Evolutionary conservation across 208 protist genomes (phyloP), one percentile per base, ranked within the genome.

Genomic region (Leishmania martiniquensis): DNA sequence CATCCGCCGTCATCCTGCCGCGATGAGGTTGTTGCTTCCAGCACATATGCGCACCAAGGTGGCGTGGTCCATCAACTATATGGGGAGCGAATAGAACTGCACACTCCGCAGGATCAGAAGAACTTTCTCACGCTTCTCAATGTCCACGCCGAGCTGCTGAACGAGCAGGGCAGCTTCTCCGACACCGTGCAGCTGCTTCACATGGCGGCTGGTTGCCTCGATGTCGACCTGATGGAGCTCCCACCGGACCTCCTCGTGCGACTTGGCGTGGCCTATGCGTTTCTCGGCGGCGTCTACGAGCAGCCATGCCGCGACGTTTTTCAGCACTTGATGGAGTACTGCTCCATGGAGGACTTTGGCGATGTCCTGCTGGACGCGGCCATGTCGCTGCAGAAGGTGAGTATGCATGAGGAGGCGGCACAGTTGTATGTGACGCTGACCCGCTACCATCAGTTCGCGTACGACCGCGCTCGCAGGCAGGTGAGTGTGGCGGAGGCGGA

Each of bases 111-210:
- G 39, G 81, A 82, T 42, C 91, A 91, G 71, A 85, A 85, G 47
- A 92, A 94, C 77, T 96, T 97, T 76, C 84, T 97, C 44, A 97
- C 89, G 12, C 83, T 97, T 62, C 74, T 97, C 60, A 97, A 97
- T 81, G 92, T 97, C 4, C 91, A 96, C 69, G 82, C 92, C 15
- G 94, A 97, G 83, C 86, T 97, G 44, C 81, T 96, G 25, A 96
- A 95, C 80, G 92, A 97, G 79, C 85, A 89, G 62, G 92, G 92
- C 52, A 90, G 89, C 54, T 96, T 94, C 74, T 65, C 67, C n/a
- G 91, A 95, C 59, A 95, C 91, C 9, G 84, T 96, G 42, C 84
- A 85, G 39, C 80, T 96, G 63, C 70, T 96, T 47, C 82, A 94
- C 71, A 89, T 90, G 65, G 83, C 91, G 29, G 87, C 92, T 39